A percentile compares a stretch with the other conserved stretches of the same genome.
Conservation (phyloP, 2,329 filamentous ascomycete genomes). For the Aciculosporium take region DNA sequence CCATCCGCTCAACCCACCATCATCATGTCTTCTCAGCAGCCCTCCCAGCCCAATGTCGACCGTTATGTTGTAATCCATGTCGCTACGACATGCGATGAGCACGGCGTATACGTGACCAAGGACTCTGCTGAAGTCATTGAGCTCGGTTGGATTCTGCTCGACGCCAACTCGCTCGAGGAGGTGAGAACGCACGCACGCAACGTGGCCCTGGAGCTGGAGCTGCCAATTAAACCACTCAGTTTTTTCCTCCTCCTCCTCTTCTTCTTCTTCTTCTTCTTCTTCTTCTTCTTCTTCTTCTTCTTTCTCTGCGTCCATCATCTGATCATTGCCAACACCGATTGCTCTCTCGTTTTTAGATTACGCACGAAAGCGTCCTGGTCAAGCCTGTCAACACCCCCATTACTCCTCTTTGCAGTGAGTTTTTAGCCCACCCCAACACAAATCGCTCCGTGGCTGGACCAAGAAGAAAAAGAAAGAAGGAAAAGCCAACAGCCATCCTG, state of each 20-base stretch:
- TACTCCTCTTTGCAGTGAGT: constrained; percentile 96
- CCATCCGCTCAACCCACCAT: constrained; percentile 10
- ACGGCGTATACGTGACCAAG: constrained; percentile 98
- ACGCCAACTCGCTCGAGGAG: constrained; percentile 85
- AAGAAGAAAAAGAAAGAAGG: background rate
- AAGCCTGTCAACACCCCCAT: constrained; percentile 98
- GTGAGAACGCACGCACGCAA: constrained; percentile 35
- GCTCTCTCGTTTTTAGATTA: constrained; percentile 47
- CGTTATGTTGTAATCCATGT: constrained; percentile 97
- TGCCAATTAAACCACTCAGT: constrained; percentile 3
- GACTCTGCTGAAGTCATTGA: constrained; percentile 99
- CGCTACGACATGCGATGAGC: constrained; percentile 96
- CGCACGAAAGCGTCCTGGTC: constrained; percentile 90
- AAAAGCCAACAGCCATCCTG: too few species aligned
- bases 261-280: too few species aligned
- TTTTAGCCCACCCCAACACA: constrained; percentile 12
- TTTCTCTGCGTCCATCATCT: constrained; percentile 4
- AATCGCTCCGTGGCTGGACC: constrained; percentile 5
- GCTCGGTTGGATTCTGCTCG: constrained; percentile 92
- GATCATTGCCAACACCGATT: constrained; percentile 6
- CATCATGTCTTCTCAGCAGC: constrained; percentile 26
- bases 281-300: too few species aligned
- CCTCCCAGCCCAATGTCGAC: constrained; percentile 61
- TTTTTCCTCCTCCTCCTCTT: too few species aligned
- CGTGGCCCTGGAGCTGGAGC: background rate